Percentiles rank a stretch among this genome's conserved stretches.
These are phyloP conservation scores for Trametes maxima DNA, from an alignment of 768 basidiomycete species.

Conservation along the genomic window DNA sequence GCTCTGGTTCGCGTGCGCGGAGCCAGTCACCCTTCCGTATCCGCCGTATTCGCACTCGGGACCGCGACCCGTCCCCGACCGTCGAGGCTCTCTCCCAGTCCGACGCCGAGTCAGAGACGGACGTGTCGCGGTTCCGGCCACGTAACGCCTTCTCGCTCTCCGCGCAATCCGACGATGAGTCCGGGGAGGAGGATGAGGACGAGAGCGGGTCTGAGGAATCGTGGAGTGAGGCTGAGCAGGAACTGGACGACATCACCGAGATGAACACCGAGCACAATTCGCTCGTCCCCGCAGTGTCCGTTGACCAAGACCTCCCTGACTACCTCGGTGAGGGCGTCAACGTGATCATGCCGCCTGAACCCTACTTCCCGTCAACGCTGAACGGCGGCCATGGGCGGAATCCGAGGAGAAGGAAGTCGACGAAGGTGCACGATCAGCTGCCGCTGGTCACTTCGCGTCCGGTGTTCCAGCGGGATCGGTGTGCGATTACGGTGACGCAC, in stretches of 20 bases:
- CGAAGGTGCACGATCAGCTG: constrained; percentile 63
- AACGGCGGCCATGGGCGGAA: constrained; percentile 45
- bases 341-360: constrained; percentile 81
- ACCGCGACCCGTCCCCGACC: constrained; percentile 50
- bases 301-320: constrained; percentile 67
- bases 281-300: constrained; percentile 49
- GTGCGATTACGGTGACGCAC: constrained; percentile 86
- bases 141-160: constrained; percentile 64
- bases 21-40: constrained; percentile 82
- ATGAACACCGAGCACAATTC: constrained; percentile 88
- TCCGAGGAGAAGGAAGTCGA: constrained; percentile 60
- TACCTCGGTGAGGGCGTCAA: constrained; percentile 93
- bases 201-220: constrained; percentile 58
- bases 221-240: constrained; percentile 59
- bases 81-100: constrained; percentile 58
- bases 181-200: constrained; percentile 46
- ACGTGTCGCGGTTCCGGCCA: constrained; percentile 51
- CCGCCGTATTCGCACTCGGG: constrained; percentile 57
- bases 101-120: constrained; percentile 63
- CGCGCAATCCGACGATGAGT: constrained; percentile 68
- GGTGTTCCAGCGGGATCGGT: constrained; percentile 86
- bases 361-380: constrained; percentile 77
- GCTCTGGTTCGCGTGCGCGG: constrained; percentile 57
- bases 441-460: constrained; percentile 74
- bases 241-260: constrained; percentile 82